These are phyloP conservation scores for Blastobotrys peoriensis DNA, from an alignment of 805 yeast species.

Conservation along the genomic window DNA sequence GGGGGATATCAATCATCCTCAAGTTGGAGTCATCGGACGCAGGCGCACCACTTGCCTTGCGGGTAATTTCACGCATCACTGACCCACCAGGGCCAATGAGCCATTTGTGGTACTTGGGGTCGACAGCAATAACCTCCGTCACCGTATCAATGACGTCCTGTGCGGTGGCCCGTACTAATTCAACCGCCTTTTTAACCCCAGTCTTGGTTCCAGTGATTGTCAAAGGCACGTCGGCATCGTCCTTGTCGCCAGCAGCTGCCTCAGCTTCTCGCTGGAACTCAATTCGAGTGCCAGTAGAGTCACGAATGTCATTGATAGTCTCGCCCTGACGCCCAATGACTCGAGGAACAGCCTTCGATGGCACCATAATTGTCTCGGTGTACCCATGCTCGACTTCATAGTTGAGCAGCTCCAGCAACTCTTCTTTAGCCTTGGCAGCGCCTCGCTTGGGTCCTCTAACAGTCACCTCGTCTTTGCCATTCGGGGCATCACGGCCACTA, in stretches of 20 bases:
- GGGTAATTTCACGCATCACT: slow-evolving; percentile 63
- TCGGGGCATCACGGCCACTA: slow-evolving; percentile 11
- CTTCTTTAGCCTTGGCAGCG: slow-evolving; percentile 76
- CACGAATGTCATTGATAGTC: slow-evolving; percentile 71
- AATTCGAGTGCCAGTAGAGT: slow-evolving; percentile 47
- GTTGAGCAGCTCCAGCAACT: slow-evolving; percentile 71
- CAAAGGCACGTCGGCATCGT: slow-evolving; percentile 51
- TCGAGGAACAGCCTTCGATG: slow-evolving; percentile 68
- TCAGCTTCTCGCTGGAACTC: slow-evolving; percentile 44
- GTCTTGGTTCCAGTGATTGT: slow-evolving; percentile 72
- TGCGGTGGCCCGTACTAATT: slow-evolving; percentile 56
- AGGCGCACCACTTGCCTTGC: slow-evolving; percentile 65
- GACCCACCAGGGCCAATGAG: slow-evolving; percentile 78
- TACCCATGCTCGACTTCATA: slow-evolving; percentile 85
- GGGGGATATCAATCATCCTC: slow-evolving; percentile 64
- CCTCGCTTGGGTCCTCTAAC: slow-evolving; percentile 89
- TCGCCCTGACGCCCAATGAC: slow-evolving; percentile 90
- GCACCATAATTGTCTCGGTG: slow-evolving; percentile 57
- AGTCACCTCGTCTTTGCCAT: slow-evolving; percentile 49
- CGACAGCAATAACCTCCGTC: slow-evolving; percentile 55
- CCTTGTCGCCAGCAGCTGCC: slow-evolving; percentile 39
- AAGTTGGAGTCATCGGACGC: slow-evolving; percentile 37
- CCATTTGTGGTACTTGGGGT: slow-evolving; percentile 65
- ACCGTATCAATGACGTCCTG: slow-evolving; percentile 58
- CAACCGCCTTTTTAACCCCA: slow-evolving; percentile 66